Evolutionary conservation across 805 yeast genomes (phyloP), one percentile per base, ranked within the genome.

Genomic region (Saccharomycopsis schoenii): DNA sequence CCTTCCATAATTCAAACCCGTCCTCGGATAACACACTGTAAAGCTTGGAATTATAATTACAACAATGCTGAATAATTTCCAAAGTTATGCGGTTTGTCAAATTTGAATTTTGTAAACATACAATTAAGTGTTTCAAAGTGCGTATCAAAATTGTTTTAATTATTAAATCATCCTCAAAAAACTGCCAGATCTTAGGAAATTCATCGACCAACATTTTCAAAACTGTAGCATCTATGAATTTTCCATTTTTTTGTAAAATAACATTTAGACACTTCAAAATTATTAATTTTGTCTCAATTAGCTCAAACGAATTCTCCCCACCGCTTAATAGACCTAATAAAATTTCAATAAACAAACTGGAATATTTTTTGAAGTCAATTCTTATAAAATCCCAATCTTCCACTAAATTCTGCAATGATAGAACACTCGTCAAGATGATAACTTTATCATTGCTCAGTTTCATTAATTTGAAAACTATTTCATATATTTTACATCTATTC

Each of bases 321-420:
- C 21, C 15, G 9, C n/a, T 47, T 47, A 90, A 68, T 19, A 88
- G 68, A 9, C 71, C 71, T 39, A 90, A 70, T 14, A 84, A 69
- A n/a, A 78, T 70, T 1, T 72, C 66, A 11, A 88, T 78, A 50
- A 80, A 79, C 1, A 76, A 76, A 36, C 80, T 78, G 59, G 88
- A 74, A 68, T 74, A 91, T 1, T 93, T 89, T 64, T 80, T 73
- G 67, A 94, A 89, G 37, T 76, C 83, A 15, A 73, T 75, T 62
- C 88, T 85, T 43, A 83, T 78, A 71, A 93, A 92, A 63, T 88
- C 92, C 89, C 96, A 89, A 67, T 91, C 97, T 63, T 89, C 92
- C 39, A 93, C 76, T 57, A 88, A 77, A 36, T 82, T 78, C 62
- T 84, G 79, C 21, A 92, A 73, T 0, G 93, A 83, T 67, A 85